These are phyloP conservation scores for Aspergillus fructus DNA, from an alignment of 2,329 filamentous ascomycete species.

Conservation along the genomic window DNA sequence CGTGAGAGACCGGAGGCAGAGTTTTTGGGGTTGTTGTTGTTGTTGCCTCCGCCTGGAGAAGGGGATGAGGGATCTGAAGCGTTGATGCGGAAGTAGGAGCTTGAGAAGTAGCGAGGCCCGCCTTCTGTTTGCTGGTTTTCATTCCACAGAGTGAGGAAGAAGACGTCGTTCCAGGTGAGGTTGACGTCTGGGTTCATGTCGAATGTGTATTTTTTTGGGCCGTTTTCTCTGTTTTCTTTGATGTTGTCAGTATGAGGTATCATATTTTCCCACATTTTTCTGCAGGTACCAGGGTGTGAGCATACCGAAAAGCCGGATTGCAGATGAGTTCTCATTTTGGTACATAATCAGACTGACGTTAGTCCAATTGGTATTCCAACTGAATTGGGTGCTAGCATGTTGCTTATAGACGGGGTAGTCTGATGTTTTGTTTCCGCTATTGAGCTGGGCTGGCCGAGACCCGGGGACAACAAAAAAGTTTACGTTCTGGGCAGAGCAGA, in stretches of 20 bases:
- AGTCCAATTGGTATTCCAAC: constrained; percentile 10
- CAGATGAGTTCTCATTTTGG: constrained; percentile 11
- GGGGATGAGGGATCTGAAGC: not conserved
- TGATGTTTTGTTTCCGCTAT: constrained; percentile 9
- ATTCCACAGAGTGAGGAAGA: constrained; percentile 13
- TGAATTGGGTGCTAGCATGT: not conserved
- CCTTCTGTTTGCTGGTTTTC: constrained; percentile 5
- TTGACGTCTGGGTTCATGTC: constrained; percentile 10
- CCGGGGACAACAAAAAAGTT: constrained; percentile 13
- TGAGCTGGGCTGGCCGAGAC: constrained; percentile 4
- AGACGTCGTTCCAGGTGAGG: constrained; percentile 13
- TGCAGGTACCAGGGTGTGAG: too few relatives aligned
- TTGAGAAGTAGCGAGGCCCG: constrained; percentile 6
- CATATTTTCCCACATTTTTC: too few relatives aligned
- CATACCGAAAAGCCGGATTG: constrained; percentile 8
- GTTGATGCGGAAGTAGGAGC: constrained; percentile 12
- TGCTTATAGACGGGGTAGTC: constrained; percentile 8
- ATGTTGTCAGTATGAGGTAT: not conserved
- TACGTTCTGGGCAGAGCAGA: not conserved
- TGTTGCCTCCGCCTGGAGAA: not conserved
- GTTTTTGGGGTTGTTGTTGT: not conserved
- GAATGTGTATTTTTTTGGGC: constrained; percentile 2
- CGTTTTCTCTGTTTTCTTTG: constrained; percentile 2
- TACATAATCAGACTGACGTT: constrained; percentile 10
- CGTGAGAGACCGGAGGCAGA: constrained; percentile 1